Percentiles rank a stretch among this genome's conserved stretches.
Evolutionary conservation across 2,329 filamentous ascomycete species (phyloP).

Genomic region (Fusarium sp.): DNA sequence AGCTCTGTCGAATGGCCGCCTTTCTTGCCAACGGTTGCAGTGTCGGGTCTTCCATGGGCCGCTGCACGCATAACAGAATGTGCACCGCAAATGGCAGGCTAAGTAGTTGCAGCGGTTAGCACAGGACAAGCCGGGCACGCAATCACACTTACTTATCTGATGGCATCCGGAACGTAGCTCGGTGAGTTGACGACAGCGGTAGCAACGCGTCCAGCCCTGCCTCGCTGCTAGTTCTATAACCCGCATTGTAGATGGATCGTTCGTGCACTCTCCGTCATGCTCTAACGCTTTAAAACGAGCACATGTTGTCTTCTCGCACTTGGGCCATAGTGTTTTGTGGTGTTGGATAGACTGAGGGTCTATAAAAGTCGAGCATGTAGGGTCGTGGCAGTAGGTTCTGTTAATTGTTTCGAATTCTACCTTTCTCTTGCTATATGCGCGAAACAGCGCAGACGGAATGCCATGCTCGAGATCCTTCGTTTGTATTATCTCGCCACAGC

Average conservation of each 20-base stretch:
- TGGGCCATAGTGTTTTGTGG: conserved; percentile 58
- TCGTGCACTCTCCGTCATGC: conserved; percentile 65
- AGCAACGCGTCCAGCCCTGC: conserved; percentile 67
- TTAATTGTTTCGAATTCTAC: conserved; percentile 65
- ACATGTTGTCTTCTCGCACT: conserved; percentile 64
- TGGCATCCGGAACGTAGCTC: conserved; percentile 66
- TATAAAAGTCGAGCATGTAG: conserved; percentile 65
- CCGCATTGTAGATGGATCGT: conserved; percentile 57
- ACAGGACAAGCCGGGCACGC: not conserved
- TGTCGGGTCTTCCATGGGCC: no score
- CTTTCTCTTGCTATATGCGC: conserved; percentile 60
- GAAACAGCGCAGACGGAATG: conserved; percentile 54
- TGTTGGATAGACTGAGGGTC: conserved; percentile 47
- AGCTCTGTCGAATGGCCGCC: no score
- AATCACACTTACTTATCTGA: conserved; percentile 67
- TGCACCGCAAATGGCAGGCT: conserved; percentile 62
- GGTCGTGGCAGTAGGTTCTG: conserved; percentile 65
- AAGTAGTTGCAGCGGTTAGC: not conserved
- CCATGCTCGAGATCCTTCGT: conserved; percentile 52
- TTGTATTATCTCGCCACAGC: conserved; percentile 62
- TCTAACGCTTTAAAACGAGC: conserved; percentile 61
- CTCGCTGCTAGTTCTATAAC: conserved; percentile 57
- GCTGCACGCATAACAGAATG: conserved; percentile 66
- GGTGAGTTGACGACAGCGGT: conserved; percentile 61
- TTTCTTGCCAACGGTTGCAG: no score